Base-by-base conservation (phyloP, 257 asterid species). In the Solanum chilense region DNA sequence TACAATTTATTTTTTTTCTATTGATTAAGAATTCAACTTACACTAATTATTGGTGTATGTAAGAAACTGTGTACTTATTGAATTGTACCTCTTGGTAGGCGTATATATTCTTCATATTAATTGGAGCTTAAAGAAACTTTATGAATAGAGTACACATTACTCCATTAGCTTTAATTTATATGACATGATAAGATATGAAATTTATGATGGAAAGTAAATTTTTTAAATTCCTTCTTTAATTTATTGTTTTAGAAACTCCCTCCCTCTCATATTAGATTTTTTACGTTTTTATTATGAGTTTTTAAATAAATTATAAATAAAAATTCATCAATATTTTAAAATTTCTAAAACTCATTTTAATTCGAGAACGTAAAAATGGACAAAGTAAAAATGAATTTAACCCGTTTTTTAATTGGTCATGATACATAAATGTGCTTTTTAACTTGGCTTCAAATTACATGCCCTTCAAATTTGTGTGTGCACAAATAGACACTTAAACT, bases 301-400 rank as follows among this genome's bases (percentile, higher is more conserved):
- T n/a, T 23, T 62, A 23, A 62, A 23, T 29, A 62, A 62, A 62
- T 23, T 12, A 62, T n/a, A 62, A 23, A 62, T 0, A n/a, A 62
- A 62, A 62, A 23, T 23, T n/a, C 3, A 0, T 6, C 15, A 12
- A 62, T 23, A n/a, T n/a, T 3, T n/a, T 3, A 5, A n/a, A n/a
- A 15, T 7, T 62, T 23, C 0, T 1, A 62, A 31, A 31, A 62
- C 2, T 20, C 64, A 56, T 20, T 52, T 52, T 52, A 9, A 0
- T 52, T 52, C 2, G 20, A 18, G 0, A 9, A 2, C 7, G 62
- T 52, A 9, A 52, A 52, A 52, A 8, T 16, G 3, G 16, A 49
- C 9, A 1, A 5, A 49, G 3, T 49, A 49, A 49, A 52, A 52
- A 3, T 52, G 62, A 52, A 33, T 33, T 4, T 33, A 3, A 5